Conservation (phyloP, 352 stramenopile species). For the Phytophthora aleatoria region DNA sequence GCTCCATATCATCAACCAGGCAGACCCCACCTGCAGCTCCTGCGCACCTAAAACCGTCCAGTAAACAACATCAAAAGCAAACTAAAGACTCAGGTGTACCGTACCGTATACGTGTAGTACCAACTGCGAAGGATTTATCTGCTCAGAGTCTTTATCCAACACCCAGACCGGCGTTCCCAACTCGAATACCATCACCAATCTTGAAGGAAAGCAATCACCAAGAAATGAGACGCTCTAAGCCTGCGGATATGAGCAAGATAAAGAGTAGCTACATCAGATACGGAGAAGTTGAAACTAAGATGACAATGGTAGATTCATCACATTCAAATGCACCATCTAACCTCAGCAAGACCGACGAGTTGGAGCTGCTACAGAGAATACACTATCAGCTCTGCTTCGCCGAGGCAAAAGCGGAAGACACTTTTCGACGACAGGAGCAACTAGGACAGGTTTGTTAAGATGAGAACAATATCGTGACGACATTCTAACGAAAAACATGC, state of each 20-base stretch:
- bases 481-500: neutral
- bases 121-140: neutral
- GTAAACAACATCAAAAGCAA: too few relatives aligned
- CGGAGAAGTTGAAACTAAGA: neutral
- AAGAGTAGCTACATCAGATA: neutral
- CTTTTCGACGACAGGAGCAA: constrained; percentile 54
- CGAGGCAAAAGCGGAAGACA: constrained; percentile 41
- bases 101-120: neutral
- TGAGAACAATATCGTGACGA: neutral
- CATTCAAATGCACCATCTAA: neutral
- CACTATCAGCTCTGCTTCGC: constrained; percentile 60
- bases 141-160: neutral
- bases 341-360: constrained; percentile 31
- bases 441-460: constrained; percentile 39
- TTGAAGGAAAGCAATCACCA: neutral
- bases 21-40: neutral
- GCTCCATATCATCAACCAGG: neutral
- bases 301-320: neutral
- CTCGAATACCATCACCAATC: constrained; percentile 8
- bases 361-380: constrained; percentile 53
- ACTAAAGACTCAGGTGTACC: neutral
- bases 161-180: constrained; percentile 18
- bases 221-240: neutral
- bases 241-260: neutral
- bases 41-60: neutral